Conservation (phyloP, 2,329 filamentous ascomycete species). For the Botrytis aclada region DNA sequence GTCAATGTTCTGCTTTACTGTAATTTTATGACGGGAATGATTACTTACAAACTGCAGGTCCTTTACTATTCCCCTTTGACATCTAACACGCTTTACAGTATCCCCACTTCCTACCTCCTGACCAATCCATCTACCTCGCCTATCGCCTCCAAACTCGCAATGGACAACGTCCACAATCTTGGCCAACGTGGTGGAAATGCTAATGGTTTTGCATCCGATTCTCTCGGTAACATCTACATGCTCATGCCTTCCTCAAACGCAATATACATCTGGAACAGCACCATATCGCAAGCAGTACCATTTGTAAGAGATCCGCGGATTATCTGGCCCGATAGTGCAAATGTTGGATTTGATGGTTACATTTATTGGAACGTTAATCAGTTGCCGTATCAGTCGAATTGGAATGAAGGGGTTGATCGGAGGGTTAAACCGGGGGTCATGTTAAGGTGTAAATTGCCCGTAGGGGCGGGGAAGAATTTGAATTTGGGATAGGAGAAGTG, state of each 20-base stretch:
- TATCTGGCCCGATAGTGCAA: slow-evolving; percentile 45
- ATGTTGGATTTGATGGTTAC: slow-evolving; percentile 44
- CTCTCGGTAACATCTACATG: slow-evolving; percentile 45
- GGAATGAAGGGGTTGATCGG: slow-evolving; percentile 45
- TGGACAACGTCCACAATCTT: slow-evolving; percentile 46
- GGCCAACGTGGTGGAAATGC: slow-evolving; percentile 46
- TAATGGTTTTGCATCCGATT: slow-evolving; percentile 46
- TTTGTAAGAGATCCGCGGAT: slow-evolving; percentile 45
- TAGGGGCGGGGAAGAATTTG: slow-evolving; percentile 37
- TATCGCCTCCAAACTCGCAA: slow-evolving; percentile 42
- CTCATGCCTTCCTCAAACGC: slow-evolving; percentile 47
- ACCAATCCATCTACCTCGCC: slow-evolving; percentile 36
- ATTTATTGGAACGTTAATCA: slow-evolving; percentile 51
- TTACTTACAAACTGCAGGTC: slow-evolving; percentile 26
- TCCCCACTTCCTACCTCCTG: slow-evolving; percentile 40
- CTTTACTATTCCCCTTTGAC: slow-evolving; percentile 46
- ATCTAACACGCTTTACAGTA: slow-evolving; percentile 38
- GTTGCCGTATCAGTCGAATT: slow-evolving; percentile 46
- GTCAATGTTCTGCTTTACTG: not conserved
- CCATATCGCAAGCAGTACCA: slow-evolving; percentile 38
- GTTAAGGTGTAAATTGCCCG: slow-evolving; percentile 43
- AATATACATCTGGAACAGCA: slow-evolving; percentile 44
- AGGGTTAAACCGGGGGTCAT: slow-evolving; percentile 45
- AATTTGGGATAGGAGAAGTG: slow-evolving; percentile 13
- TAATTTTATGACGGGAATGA: not conserved